phyloP scores from a whole-genome alignment of 495 filamentous ascomycete genomes.

The Trichocladium antarcticum region DNA sequence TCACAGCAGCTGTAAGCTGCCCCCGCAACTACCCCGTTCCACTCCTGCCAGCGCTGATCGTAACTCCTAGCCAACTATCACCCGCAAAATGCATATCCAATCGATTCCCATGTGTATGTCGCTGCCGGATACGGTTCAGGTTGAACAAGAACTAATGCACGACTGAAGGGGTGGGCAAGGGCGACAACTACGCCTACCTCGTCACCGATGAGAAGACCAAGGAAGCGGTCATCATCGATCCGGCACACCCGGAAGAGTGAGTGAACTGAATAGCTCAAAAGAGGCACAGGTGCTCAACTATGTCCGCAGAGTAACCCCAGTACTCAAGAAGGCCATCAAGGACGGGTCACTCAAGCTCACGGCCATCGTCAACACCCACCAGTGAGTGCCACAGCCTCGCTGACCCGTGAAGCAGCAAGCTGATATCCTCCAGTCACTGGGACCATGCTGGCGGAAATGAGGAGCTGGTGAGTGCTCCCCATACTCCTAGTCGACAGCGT shows the following conservation, averaged over 20 bases:
- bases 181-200: conserved; percentile 95
- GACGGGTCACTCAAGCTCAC: conserved; percentile 67
- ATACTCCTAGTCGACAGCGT: background rate
- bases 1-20: background rate
- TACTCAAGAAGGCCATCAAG: conserved; percentile 60
- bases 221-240: conserved; percentile 91
- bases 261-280: conserved; percentile 14
- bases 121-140: background rate
- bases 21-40: background rate
- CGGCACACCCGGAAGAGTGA: conserved; percentile 85
- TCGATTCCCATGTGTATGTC: conserved; percentile 96
- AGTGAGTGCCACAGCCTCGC: conserved; percentile 46
- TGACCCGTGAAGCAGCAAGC: background rate
- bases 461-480: conserved; percentile 47
- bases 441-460: conserved; percentile 92
- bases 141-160: background rate
- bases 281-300: background rate
- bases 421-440: conserved; percentile 55
- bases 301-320: conserved; percentile 59
- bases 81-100: conserved; percentile 78
- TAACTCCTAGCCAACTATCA: conserved; percentile 20
- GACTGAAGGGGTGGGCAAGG: conserved; percentile 65
- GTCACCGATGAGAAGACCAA: conserved; percentile 78
- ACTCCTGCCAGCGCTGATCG: background rate
- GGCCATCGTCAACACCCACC: conserved; percentile 91